Evolutionary conservation across 1,284 basidiomycete species (phyloP).

Genomic region (Crepidotus sp.): DNA sequence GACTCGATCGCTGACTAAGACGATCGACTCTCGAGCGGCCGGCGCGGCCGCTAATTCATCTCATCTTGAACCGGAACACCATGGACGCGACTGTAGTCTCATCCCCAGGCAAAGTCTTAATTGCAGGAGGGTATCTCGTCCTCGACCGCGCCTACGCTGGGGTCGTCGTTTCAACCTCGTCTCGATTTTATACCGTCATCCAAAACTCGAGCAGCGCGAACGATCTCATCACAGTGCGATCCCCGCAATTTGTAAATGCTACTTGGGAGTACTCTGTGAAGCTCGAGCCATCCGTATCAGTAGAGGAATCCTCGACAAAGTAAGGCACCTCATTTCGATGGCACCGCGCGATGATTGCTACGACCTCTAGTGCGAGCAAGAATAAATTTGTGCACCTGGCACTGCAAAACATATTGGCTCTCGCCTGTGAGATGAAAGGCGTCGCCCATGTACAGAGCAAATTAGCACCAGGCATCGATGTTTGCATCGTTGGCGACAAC

Average conservation of each 20-base stretch:
- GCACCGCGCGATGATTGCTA: conserved; percentile 12
- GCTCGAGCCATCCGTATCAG: conserved; percentile 33
- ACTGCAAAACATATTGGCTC: conserved; percentile 64
- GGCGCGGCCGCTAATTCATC: neutral
- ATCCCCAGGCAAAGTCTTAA: conserved; percentile 90
- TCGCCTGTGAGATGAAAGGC: conserved; percentile 54
- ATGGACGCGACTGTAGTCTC: conserved; percentile 66
- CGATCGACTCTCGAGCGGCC: neutral
- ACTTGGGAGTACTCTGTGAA: conserved; percentile 68
- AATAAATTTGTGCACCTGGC: conserved; percentile 95
- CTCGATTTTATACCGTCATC: conserved; percentile 83
- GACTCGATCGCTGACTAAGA: neutral
- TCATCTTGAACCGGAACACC: conserved; percentile 2
- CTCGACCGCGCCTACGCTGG: conserved; percentile 80
- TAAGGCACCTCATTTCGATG: conserved; percentile 19
- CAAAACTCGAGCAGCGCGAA: conserved; percentile 25
- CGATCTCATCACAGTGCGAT: conserved; percentile 62
- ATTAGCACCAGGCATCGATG: conserved; percentile 51
- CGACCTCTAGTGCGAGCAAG: conserved; percentile 32
- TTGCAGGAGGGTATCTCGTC: conserved; percentile 92
- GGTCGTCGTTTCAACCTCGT: conserved; percentile 82
- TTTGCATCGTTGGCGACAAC: conserved; percentile 87
- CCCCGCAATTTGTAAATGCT: conserved; percentile 84
- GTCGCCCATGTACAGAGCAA: conserved; percentile 34
- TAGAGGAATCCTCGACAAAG: conserved; percentile 41